Conservation (phyloP, 352 stramenopile genomes). For the Phytopythium helicoides region DNA sequence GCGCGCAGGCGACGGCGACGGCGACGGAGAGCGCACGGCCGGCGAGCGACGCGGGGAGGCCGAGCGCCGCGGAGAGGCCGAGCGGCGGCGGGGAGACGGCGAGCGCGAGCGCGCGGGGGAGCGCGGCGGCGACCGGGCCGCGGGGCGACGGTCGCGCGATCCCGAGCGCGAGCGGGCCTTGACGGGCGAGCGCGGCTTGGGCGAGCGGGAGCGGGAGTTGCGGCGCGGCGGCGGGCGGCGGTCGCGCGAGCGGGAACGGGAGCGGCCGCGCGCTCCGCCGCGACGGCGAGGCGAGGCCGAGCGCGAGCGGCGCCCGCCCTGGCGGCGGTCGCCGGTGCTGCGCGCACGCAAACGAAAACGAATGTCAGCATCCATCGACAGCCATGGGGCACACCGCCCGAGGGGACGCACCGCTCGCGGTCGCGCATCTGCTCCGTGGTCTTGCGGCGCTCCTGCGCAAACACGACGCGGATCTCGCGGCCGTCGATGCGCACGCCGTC, state of each 20-base stretch:
- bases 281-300: slow-evolving; percentile 5
- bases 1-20: slow-evolving; percentile 32
- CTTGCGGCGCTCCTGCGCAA: slow-evolving; percentile 96
- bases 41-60: slow-evolving; percentile 40
- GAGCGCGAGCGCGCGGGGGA: slow-evolving; percentile 45
- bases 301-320: slow-evolving; percentile 2
- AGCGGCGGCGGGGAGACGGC: slow-evolving; percentile 17
- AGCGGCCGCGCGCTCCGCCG: slow-evolving; percentile 10
- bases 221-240: slow-evolving; percentile 11
- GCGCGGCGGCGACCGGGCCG: slow-evolving; percentile 41
- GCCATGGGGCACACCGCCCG: no score
- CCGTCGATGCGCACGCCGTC: slow-evolving; percentile 92
- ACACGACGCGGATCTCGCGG: slow-evolving; percentile 93
- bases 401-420: slow-evolving; percentile 54
- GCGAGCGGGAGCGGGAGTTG: slow-evolving; percentile 54
- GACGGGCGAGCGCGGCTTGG: slow-evolving; percentile 29
- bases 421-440: slow-evolving; percentile 94
- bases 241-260: slow-evolving; percentile 14
- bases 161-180: slow-evolving; percentile 40
- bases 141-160: slow-evolving; percentile 35
- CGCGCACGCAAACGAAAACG: no score
- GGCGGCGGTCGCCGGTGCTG: not conserved
- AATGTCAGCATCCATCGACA: no score
- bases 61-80: slow-evolving; percentile 24
- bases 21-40: slow-evolving; percentile 35